phyloP scores from a whole-genome alignment of 2,329 filamentous ascomycete genomes.

The Microsporum canis region DNA sequence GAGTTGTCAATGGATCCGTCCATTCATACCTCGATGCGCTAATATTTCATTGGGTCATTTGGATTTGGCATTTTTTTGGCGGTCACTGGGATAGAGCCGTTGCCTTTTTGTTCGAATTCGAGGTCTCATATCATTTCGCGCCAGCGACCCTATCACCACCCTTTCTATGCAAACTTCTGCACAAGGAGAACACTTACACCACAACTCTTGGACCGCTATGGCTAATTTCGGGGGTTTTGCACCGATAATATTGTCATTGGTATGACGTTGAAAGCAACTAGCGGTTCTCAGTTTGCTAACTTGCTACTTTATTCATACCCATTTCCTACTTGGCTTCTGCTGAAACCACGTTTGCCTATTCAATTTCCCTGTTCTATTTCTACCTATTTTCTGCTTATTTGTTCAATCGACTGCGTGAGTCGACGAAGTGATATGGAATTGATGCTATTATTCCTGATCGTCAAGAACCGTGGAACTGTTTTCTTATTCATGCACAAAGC shows the following conservation, averaged over 20 bases:
- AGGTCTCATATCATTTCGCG: neutral
- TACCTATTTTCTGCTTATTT: neutral
- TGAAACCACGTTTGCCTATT: neutral
- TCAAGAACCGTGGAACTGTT: neutral
- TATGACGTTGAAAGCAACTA: neutral
- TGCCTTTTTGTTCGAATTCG: neutral
- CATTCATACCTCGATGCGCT: neutral
- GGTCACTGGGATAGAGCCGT: neutral
- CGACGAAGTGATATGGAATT: neutral
- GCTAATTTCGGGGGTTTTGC: neutral
- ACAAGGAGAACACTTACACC: neutral
- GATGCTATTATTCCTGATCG: neutral
- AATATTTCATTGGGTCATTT: constrained; percentile 3
- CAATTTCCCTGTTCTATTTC: neutral
- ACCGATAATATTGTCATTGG: neutral
- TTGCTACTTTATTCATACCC: neutral
- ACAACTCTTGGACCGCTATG: neutral
- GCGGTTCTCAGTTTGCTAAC: neutral
- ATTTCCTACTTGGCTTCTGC: neutral
- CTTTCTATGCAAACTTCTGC: neutral
- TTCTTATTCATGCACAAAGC: neutral
- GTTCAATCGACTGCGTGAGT: neutral
- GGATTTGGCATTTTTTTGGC: neutral
- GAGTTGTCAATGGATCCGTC: neutral
- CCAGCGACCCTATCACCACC: neutral